Conservation (phyloP, 2,329 filamentous ascomycete species). For the Ophiostoma piceae region DNA sequence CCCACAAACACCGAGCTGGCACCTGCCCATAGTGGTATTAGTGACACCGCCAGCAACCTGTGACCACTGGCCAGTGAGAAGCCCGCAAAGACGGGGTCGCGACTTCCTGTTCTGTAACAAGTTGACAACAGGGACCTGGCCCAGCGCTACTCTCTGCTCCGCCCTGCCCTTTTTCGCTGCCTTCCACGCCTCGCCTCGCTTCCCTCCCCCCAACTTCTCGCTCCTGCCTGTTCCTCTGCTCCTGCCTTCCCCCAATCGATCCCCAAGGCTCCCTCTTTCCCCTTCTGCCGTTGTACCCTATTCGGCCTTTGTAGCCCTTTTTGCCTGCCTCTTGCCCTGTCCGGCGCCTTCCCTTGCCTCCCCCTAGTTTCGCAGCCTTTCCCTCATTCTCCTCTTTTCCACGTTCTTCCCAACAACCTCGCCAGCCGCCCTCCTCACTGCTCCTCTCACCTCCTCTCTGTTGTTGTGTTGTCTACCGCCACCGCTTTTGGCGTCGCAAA, state of each 20-base stretch:
- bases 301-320: slow-evolving; percentile 6
- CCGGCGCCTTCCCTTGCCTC: neutral
- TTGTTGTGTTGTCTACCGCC: neutral
- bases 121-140: neutral
- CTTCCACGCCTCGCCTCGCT: neutral
- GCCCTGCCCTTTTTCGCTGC: neutral
- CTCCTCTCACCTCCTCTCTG: neutral
- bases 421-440: neutral
- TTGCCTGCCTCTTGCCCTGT: slow-evolving; percentile 10
- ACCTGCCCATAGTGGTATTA: neutral
- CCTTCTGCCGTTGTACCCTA: neutral
- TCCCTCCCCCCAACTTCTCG: neutral
- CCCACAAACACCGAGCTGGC: neutral
- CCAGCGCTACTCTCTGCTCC: slow-evolving; percentile 5
- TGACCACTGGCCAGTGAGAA: neutral
- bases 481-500: neutral
- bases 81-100: neutral
- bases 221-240: neutral
- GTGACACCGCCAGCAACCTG: neutral
- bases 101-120: neutral
- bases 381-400: slow-evolving; percentile 18
- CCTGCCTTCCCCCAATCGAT: slow-evolving; percentile 7
- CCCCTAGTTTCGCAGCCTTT: slow-evolving; percentile 18
- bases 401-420: slow-evolving; percentile 17
- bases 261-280: slow-evolving; percentile 10